These are phyloP conservation scores for Russula sp. DNA, from an alignment of 768 basidiomycete species.

Conservation along the genomic window DNA sequence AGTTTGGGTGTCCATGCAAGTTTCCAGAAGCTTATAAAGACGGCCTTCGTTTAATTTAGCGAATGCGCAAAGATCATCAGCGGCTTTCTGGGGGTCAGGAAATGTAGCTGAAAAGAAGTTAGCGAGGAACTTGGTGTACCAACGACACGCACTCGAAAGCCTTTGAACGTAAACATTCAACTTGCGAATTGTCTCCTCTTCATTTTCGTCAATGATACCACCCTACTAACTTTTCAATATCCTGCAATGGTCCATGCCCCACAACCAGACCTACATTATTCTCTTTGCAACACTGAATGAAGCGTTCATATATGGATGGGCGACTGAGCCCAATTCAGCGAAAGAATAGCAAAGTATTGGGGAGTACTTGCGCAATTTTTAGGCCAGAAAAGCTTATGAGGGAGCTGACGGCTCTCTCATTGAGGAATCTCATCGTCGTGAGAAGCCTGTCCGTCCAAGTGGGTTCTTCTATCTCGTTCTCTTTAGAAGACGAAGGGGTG, in stretches of 20 bases:
- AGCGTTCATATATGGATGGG: constrained; percentile 65
- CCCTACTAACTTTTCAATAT: constrained; percentile 47
- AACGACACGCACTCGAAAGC: constrained; percentile 50
- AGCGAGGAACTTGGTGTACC: neutral
- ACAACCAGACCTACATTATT: constrained; percentile 65
- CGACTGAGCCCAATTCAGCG: constrained; percentile 37
- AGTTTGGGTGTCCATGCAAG: constrained; percentile 76
- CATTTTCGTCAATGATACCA: constrained; percentile 82
- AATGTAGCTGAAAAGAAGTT: constrained; percentile 39
- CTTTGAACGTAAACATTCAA: constrained; percentile 51
- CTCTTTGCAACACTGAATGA: constrained; percentile 64
- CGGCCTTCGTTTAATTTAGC: constrained; percentile 83
- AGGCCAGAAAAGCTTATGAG: constrained; percentile 60
- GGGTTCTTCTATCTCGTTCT: constrained; percentile 62
- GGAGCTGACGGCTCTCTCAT: constrained; percentile 50
- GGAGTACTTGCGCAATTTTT: constrained; percentile 48
- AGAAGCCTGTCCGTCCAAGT: constrained; percentile 85
- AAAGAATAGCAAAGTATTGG: neutral
- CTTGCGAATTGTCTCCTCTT: constrained; percentile 51
- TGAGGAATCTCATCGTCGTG: constrained; percentile 59
- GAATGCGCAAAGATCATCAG: constrained; percentile 74
- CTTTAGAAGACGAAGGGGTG: constrained; percentile 44
- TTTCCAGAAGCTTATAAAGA: constrained; percentile 78
- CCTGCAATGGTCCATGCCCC: neutral
- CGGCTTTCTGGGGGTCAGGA: constrained; percentile 65